Base-by-base conservation (phyloP, 1,139 yeast species). In the Arxiozyma bovina region DNA sequence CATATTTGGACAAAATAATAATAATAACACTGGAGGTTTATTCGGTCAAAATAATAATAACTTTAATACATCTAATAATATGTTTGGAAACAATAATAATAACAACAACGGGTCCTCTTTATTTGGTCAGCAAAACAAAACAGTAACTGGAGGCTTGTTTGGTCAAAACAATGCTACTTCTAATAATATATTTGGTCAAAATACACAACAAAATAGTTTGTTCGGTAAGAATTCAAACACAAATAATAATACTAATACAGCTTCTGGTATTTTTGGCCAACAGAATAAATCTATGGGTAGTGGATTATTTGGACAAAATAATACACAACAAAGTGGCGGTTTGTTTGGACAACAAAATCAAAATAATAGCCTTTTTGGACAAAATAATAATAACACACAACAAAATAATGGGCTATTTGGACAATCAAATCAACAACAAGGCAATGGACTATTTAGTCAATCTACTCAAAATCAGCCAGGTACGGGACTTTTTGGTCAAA, bases 141-240 rank as follows among this genome's bases (percentile, higher is more conserved):
- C 54, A 22, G 48, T 55, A n/a, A 54, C 66, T 38, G 66, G 64
- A 38, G 61, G 66, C 1, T 52, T 69, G 45, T 67, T 69, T 57
- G 71, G 71, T 6, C 56, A 57, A 15, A 41, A 45, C 47, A 55
- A 55, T 41, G 20, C 45, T 48, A 48, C 52, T 22, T 18, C 57
- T 55, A 57, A 64, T 58, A 75, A 75, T 7, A 68, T 72, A 7
- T 73, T 72, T 60, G 79, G 78, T 1, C 62, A 66, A 42, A 60
- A 57, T 45, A 58, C 59, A 38, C 50, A 73, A n/a, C 67, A 46
- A 45, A 57, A 27, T 27, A 21, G 27, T 20, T 27, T 48, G 45
- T 42, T 48, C 20, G 50, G 45, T 20, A 50, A 34, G 23, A 48
- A 27, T n/a, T n/a, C 47, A 17, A n/a, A 20, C 11, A n/a, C 30